phyloP scores from a whole-genome alignment of 2,329 filamentous ascomycete species.

The Fusarium sp. region DNA sequence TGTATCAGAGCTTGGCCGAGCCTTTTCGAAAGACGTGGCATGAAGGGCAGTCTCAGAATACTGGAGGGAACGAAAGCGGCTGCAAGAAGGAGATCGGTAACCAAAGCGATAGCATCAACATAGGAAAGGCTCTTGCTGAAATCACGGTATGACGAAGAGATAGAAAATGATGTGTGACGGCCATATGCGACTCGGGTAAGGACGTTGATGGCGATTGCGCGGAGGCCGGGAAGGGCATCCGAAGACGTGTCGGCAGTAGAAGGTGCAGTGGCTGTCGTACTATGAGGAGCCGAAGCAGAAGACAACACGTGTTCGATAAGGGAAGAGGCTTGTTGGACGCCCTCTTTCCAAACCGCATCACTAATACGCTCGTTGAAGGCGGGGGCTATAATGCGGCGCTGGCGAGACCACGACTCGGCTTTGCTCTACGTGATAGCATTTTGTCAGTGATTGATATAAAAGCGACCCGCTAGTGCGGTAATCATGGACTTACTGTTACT shows the following conservation, averaged over 20 bases:
- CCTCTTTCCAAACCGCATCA: neutral
- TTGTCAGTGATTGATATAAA: neutral
- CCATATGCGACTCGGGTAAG: neutral
- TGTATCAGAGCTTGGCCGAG: neutral
- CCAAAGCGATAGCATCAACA: neutral
- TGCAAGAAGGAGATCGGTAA: neutral
- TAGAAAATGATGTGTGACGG: neutral
- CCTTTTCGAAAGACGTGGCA: neutral
- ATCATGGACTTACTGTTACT: neutral
- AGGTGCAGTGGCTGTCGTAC: fast-evolving
- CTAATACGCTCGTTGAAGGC: neutral
- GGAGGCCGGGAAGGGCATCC: neutral
- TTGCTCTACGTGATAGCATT: neutral
- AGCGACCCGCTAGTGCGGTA: neutral
- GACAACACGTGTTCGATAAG: neutral
- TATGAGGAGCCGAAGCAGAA: neutral
- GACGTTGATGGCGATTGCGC: neutral
- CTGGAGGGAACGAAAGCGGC: neutral
- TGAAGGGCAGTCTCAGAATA: neutral
- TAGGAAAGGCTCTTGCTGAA: neutral
- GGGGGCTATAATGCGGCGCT: neutral
- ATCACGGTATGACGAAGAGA: neutral
- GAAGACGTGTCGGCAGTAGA: neutral
- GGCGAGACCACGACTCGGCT: neutral
- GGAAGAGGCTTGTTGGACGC: neutral